Conservation (phyloP, 2,329 filamentous ascomycete genomes). For the Beauveria scarabaeidicola region DNA sequence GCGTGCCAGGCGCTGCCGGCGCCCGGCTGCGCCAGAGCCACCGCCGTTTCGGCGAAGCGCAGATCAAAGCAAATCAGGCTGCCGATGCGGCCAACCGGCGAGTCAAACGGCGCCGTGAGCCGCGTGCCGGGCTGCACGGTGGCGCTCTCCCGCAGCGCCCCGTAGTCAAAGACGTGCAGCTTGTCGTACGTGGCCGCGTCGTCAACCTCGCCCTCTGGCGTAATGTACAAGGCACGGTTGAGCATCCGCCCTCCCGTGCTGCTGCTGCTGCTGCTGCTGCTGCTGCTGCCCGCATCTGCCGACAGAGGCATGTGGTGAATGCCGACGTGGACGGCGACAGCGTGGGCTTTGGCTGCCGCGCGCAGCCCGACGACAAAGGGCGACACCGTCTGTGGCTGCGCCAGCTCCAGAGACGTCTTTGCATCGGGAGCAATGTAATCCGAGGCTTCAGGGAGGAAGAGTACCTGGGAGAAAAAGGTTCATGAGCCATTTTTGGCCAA, state of each 20-base stretch:
- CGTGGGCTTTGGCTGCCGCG: slow-evolving; percentile 53
- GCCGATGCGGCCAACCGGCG: slow-evolving; percentile 65
- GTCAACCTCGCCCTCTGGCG: slow-evolving; percentile 32
- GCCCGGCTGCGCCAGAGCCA: slow-evolving; percentile 49
- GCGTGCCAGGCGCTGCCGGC: slow-evolving; percentile 22
- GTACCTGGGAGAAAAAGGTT: slow-evolving; percentile 38
- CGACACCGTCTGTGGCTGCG: slow-evolving; percentile 53
- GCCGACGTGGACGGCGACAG: slow-evolving; percentile 72
- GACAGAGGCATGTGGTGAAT: slow-evolving; percentile 61
- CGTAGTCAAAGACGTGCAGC: slow-evolving; percentile 78
- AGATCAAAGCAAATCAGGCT: slow-evolving; percentile 86
- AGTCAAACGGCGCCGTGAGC: slow-evolving; percentile 64
- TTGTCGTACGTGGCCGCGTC: slow-evolving; percentile 62
- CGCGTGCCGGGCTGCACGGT: slow-evolving; percentile 59
- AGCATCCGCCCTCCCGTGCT: slow-evolving; percentile 27
- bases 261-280: not conserved
- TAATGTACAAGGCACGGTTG: slow-evolving; percentile 47
- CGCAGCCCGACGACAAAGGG: slow-evolving; percentile 71
- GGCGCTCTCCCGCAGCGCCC: slow-evolving; percentile 37
- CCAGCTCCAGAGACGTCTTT: slow-evolving; percentile 61
- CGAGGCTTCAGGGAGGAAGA: slow-evolving; percentile 87
- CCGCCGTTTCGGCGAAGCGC: slow-evolving; percentile 67
- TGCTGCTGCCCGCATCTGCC: slow-evolving; percentile 4
- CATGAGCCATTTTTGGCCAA: slow-evolving; percentile 13
- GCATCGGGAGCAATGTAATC: slow-evolving; percentile 75